Base-by-base conservation (phyloP, 345 rosid species). In the Diplotaxis tenuifolia region DNA sequence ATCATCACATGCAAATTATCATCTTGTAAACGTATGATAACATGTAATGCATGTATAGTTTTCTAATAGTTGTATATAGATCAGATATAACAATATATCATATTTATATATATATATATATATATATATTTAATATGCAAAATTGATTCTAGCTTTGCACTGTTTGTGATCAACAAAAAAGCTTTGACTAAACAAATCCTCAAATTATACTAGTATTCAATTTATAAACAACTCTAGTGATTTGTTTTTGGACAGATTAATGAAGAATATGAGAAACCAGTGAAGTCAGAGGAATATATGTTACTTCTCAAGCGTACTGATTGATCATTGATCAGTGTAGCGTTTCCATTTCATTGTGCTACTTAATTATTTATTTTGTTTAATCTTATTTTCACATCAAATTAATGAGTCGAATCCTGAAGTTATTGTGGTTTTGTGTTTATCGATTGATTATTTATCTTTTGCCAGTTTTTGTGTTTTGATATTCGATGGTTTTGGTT, bases 251-350 rank as follows among this genome's bases (percentile, higher is more conserved):
- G 64, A 68, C 82, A 92, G 93, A 88, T 56, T 83, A 20, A 60
- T 84, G 86, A 85, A 81, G 84, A 89, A 89, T 83, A 82, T 85
- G 55, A 83, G 73, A 83, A 83, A 83, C 81, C 77, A 82, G 64
- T 74, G 70, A 85, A 77, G 72, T 1, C 15, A 29, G 6, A 14
- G 15, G 45, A 2, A 49, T 18, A 36, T 62, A 23, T 52, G 22
- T n/a, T 45, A 4, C 5, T 59, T 59, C 29, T 59, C 29, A 50
- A 22, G 38, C 62, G 20, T 64, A 54, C 6, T 55, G 76, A 18
- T 64, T n/a, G 47, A 38, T 38, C 15, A 12, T 12, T 38, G 52
- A 47, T 47, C 52, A 47, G 2, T 15, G 52, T 15, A 15, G 6
- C 20, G 4, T 47, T 47, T 4, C 22, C 22, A 25, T 72, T 63